Percentiles rank a stretch among this genome's conserved stretches.
phyloP scores from a whole-genome alignment of 352 stramenopile genomes.

The Phytophthora citrophthora region DNA sequence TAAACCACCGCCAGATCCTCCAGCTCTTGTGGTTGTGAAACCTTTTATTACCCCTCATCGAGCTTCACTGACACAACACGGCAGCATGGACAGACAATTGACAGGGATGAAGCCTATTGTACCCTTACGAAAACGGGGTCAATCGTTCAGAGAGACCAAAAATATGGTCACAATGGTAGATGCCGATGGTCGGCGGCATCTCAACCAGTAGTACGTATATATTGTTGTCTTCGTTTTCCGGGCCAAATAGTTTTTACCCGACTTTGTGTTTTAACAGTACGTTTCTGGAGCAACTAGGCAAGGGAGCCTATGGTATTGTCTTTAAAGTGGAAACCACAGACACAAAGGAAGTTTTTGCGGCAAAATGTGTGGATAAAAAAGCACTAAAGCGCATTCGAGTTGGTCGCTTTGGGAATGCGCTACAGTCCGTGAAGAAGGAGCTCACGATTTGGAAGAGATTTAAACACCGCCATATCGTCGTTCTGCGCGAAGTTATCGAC shows the following conservation, averaged over 20 bases:
- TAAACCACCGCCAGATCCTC: slow-evolving; percentile 5
- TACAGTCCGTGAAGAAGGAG: slow-evolving; percentile 91
- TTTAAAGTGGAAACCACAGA: slow-evolving; percentile 74
- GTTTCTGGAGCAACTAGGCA: slow-evolving; percentile 74
- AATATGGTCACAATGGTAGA: slow-evolving; percentile 60
- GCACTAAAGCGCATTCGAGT: slow-evolving; percentile 73
- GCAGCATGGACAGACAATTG: slow-evolving; percentile 45
- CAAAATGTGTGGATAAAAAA: slow-evolving; percentile 84
- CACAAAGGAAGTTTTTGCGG: slow-evolving; percentile 72
- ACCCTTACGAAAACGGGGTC: slow-evolving; percentile 60
- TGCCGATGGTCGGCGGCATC: slow-evolving; percentile 53
- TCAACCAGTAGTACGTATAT: slow-evolving; percentile 79
- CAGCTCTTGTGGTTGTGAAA: slow-evolving; percentile 24
- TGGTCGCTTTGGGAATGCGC: slow-evolving; percentile 73
- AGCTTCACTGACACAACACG: slow-evolving; percentile 15
- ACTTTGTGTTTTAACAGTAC: slow-evolving; percentile 41
- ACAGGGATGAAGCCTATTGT: slow-evolving; percentile 63
- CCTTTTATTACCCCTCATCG: slow-evolving; percentile 15
- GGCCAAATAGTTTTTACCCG: neutral
- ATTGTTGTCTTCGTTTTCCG: neutral
- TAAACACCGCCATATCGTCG: slow-evolving; percentile 94
- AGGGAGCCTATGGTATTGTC: slow-evolving; percentile 77
- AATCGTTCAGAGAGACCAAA: slow-evolving; percentile 75
- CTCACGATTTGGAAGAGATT: slow-evolving; percentile 98
- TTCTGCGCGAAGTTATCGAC: slow-evolving; percentile 97